Evolutionary conservation across 805 yeast species (phyloP), one percentile per base, ranked within the genome.

Genomic region (Metschnikowia colocasiae): DNA sequence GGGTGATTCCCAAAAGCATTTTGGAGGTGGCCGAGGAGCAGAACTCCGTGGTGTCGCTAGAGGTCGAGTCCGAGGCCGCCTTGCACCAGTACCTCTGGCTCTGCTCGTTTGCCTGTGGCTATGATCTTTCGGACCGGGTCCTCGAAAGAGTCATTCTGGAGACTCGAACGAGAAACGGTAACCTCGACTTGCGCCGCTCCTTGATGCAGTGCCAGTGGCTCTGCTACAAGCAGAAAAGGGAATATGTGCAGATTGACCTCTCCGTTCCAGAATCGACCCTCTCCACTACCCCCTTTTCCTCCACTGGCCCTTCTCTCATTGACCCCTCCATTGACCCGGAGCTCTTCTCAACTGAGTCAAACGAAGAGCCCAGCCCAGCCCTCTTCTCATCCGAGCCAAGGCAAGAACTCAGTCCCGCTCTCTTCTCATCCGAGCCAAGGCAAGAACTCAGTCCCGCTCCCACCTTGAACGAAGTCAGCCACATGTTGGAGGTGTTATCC

Each of bases 1-100:
- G 60, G 8, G 68, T 63, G 29, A 63, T 84, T 5, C 90, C 90
- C 0, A 54, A 58, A 25, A 68, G 62, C 37, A 58, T 85, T 5
- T 51, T 75, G 18, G 78, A 79, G 7, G 58, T 72, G 35, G 79
- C 82, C 0, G 53, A 53, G 15, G 73, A 64, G 39, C 79, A 76
- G 34, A 57, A 67, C 7, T 63, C 82, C 0, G 53, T 65, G 63
- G 26, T 72, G 63, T 43, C 57, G 60, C 32, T 69, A 66, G 63
- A 60, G 29, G 22, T 34, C 9, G 36, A 58, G 43, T 30, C 57
- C 25, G 47, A 48, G 3, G 54, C 67, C 4, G 45, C 46, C 1
- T 20, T 49, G n/a, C 33, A 25, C 25, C 56, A 56, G 36, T 80
- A 79, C 56, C 48, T 80, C 35, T 68, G 69, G 68, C 53, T 73